phyloP scores from a whole-genome alignment of 148 eudicot genomes.

The Cornus controversa region DNA sequence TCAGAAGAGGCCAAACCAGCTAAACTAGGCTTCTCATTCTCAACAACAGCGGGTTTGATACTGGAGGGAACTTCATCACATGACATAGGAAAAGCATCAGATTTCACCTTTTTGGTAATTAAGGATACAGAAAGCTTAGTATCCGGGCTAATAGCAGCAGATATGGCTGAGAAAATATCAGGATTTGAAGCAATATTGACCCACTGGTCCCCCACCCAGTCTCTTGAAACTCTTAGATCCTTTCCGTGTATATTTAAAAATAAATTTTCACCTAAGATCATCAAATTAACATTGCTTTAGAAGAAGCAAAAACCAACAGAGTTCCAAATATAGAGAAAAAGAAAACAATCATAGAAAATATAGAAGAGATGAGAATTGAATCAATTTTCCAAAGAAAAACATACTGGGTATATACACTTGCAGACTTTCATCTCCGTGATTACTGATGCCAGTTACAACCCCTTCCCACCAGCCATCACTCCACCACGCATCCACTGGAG shows the following conservation, averaged over 20 bases:
- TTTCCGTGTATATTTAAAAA: slow-evolving; percentile 43
- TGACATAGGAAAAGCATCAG: slow-evolving; percentile 26
- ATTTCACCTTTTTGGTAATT: slow-evolving; percentile 36
- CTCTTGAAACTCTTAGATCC: slow-evolving; percentile 71
- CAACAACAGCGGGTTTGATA: slow-evolving; percentile 26
- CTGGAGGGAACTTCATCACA: slow-evolving; percentile 22
- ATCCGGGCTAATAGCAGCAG: slow-evolving; percentile 30
- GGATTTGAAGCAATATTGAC: slow-evolving; percentile 54
- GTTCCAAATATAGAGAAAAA: background rate
- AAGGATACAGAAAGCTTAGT: slow-evolving; percentile 33
- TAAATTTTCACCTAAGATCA: slow-evolving; percentile 65
- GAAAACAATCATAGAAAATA: background rate
- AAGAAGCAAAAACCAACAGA: background rate
- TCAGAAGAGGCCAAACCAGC: slow-evolving; percentile 22
- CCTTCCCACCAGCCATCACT: slow-evolving; percentile 99
- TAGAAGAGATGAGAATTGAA: background rate
- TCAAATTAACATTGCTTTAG: slow-evolving; percentile 8
- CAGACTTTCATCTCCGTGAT: slow-evolving; percentile 33
- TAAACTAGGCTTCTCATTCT: slow-evolving; percentile 30
- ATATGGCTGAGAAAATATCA: slow-evolving; percentile 42
- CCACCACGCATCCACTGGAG: slow-evolving; percentile 97
- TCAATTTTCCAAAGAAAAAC: background rate
- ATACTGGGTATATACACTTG: slow-evolving; percentile 75
- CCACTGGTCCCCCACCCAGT: slow-evolving; percentile 80
- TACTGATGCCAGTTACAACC: slow-evolving; percentile 44